Percentiles rank a stretch among this genome's conserved stretches.
Evolutionary conservation across 1,139 yeast genomes (phyloP).

Genomic region (Keqinozyma sinolaborantium): DNA sequence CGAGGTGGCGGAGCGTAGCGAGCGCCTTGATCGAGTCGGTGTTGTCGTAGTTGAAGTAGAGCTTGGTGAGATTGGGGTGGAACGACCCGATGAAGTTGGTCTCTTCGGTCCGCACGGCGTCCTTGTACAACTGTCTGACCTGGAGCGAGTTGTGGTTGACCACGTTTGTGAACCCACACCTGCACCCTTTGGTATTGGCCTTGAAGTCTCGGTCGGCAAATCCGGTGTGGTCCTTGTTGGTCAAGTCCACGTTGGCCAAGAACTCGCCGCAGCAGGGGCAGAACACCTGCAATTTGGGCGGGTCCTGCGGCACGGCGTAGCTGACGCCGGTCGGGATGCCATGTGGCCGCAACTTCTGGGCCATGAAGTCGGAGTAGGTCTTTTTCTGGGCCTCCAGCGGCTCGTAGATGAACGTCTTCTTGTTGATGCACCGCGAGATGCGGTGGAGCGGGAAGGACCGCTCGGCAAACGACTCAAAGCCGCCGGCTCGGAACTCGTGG

Average conservation of each 20-base stretch:
- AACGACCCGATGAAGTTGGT: background rate
- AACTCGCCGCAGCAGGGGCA: constrained; percentile 19
- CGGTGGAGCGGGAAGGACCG: constrained; percentile 25
- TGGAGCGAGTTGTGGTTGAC: constrained; percentile 16
- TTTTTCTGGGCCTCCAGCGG: constrained; percentile 3
- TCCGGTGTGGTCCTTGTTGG: constrained; percentile 14
- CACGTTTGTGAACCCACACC: constrained; percentile 6
- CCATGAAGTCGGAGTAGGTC: constrained; percentile 1
- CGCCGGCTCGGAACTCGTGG: constrained; percentile 23
- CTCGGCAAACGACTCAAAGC: constrained; percentile 17
- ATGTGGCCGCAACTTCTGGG: background rate
- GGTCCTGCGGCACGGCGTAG: background rate
- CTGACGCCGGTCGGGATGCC: background rate
- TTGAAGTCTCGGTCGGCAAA: constrained; percentile 19
- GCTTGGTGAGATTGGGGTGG: background rate
- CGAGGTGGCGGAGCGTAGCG: background rate
- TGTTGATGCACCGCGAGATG: constrained; percentile 18
- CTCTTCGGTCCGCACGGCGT: constrained; percentile 2
- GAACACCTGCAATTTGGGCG: constrained; percentile 2
- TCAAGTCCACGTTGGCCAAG: constrained; percentile 11
- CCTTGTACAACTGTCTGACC: constrained; percentile 17
- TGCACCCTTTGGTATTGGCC: background rate
- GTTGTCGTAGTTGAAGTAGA: background rate
- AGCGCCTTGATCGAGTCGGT: background rate
- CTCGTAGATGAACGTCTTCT: constrained; percentile 5